Evolutionary conservation across 768 basidiomycete species (phyloP).

Genomic region (Xerocomellus dryophilus): DNA sequence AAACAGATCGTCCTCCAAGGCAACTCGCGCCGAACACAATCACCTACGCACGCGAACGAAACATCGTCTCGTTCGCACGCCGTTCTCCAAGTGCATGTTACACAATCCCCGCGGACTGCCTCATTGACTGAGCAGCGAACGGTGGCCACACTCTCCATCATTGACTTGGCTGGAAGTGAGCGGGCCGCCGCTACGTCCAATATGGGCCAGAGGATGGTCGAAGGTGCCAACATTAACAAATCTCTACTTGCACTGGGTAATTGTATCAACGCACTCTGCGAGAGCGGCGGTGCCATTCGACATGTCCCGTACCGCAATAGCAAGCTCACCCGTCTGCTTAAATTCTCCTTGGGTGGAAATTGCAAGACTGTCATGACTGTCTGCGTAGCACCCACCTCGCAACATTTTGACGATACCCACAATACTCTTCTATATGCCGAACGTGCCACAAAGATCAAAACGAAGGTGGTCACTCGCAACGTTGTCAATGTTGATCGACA

Average conservation of each 20-base stretch:
- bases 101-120: constrained; percentile 81
- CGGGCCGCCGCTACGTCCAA: constrained; percentile 94
- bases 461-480: constrained; percentile 93
- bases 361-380: constrained; percentile 99
- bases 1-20: constrained; percentile 90
- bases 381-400: constrained; percentile 91
- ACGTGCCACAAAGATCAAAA: constrained; percentile 97
- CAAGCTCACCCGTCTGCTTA: constrained; percentile 95
- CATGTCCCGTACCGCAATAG: constrained; percentile 97
- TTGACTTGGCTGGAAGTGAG: constrained; percentile 97
- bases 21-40: constrained; percentile 85
- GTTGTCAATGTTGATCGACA: constrained; percentile 93
- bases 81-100: constrained; percentile 93
- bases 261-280: constrained; percentile 98
- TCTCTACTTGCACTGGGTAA: constrained; percentile 95
- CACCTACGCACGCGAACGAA: constrained; percentile 93
- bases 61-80: constrained; percentile 97
- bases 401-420: constrained; percentile 97
- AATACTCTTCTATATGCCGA: constrained; percentile 98
- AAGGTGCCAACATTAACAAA: constrained; percentile 99
- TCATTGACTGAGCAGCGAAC: constrained; percentile 78
- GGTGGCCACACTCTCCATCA: constrained; percentile 92
- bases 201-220: constrained; percentile 97
- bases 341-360: constrained; percentile 97
- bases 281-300: constrained; percentile 81